phyloP scores from a whole-genome alignment of 2,329 filamentous ascomycete species.

The Pseudopithomyces chartarum region DNA sequence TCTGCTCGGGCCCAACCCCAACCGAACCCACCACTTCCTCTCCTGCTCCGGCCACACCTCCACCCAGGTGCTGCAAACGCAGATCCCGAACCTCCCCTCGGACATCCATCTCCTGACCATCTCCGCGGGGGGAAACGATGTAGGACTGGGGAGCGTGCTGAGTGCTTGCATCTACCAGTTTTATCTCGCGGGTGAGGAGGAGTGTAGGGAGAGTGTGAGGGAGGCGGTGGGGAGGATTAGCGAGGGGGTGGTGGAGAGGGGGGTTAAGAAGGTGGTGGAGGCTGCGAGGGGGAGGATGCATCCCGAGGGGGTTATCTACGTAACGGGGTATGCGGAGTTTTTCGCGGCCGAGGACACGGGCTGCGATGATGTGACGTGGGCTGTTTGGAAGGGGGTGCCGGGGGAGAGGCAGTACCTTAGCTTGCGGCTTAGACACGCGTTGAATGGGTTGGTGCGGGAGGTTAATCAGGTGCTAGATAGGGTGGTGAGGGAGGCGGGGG shows the following conservation, averaged over 20 bases:
- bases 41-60: slow-evolving; percentile 37
- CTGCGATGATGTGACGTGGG: slow-evolving; percentile 39
- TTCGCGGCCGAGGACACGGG: slow-evolving; percentile 29
- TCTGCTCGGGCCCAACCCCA: slow-evolving; percentile 14
- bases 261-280: slow-evolving; percentile 24
- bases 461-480: slow-evolving; percentile 29
- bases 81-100: slow-evolving; percentile 23
- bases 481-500: slow-evolving; percentile 19
- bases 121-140: slow-evolving; percentile 40
- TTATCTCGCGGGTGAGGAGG: slow-evolving; percentile 26
- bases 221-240: slow-evolving; percentile 23
- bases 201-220: slow-evolving; percentile 27
- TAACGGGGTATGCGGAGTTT: slow-evolving; percentile 38
- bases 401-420: slow-evolving; percentile 37
- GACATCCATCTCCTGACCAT: slow-evolving; percentile 35
- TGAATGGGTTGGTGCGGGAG: slow-evolving; percentile 32
- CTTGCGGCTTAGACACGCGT: slow-evolving; percentile 22
- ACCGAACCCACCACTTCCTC: slow-evolving; percentile 31
- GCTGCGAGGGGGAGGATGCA: slow-evolving; percentile 29
- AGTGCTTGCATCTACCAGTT: slow-evolving; percentile 40
- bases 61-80: slow-evolving; percentile 28
- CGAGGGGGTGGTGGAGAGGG: slow-evolving; percentile 22
- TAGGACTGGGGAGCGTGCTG: slow-evolving; percentile 32
- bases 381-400: too few relatives aligned
- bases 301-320: slow-evolving; percentile 29